A percentile compares a stretch with the other conserved stretches of the same genome.
Conservation (phyloP, 2,329 filamentous ascomycete genomes). For the Ascochyta pisi region DNA sequence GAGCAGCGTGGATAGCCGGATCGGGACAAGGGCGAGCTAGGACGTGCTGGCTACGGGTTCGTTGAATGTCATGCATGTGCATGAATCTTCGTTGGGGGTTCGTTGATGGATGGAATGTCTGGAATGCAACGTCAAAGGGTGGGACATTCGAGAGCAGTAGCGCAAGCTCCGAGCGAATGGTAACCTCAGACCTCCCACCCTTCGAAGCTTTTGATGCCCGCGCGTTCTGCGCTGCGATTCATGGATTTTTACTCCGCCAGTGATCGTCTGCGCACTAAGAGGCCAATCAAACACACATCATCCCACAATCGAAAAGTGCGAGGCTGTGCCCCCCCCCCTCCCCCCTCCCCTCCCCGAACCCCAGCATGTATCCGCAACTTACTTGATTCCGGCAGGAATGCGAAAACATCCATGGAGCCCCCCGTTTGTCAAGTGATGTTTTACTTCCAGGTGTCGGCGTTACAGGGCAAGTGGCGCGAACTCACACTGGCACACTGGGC, state of each 20-base stretch:
- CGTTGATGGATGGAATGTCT: neutral
- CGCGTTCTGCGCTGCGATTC: neutral
- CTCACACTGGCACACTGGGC: neutral
- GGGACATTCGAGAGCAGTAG: too few species aligned
- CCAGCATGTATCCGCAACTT: constrained; percentile 1
- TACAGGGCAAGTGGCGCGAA: constrained; percentile 15
- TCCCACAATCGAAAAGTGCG: neutral
- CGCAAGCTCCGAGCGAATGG: neutral
- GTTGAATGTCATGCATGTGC: constrained; percentile 13
- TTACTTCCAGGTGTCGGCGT: neutral
- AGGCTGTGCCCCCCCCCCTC: constrained; percentile 1
- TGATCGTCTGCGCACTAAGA: constrained; percentile 10
- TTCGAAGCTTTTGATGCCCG: neutral
- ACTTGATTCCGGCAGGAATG: neutral
- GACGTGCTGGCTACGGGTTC: constrained; percentile 4
- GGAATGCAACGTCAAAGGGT: neutral
- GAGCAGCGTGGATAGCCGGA: constrained; percentile 2
- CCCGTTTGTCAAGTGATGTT: constrained; percentile 15
- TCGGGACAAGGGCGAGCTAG: neutral
- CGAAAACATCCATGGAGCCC: constrained; percentile 1
- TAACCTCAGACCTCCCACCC: constrained; percentile 1
- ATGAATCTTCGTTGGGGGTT: constrained; percentile 2
- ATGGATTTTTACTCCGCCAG: constrained; percentile 1
- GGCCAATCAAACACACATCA: constrained; percentile 14
- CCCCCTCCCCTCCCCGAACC: neutral